These are phyloP conservation scores for Camellia lanceoleosa DNA, from an alignment of 148 eudicot genomes.

Conservation along the genomic window DNA sequence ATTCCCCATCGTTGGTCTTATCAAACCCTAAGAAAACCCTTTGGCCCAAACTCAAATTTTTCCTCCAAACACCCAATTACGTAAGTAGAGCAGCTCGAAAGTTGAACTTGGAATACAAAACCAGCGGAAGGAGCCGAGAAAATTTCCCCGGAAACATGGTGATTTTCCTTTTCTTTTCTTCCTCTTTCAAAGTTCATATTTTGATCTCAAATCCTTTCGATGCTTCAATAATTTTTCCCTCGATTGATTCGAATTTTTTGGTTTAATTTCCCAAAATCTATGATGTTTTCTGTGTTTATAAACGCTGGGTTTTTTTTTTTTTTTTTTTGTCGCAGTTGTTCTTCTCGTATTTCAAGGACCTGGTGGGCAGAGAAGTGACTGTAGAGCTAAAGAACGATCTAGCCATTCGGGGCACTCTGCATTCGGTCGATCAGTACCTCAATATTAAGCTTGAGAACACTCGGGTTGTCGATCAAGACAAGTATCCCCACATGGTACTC, in stretches of 20 bases:
- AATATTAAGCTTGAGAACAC: conserved; percentile 94
- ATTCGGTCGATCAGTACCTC: conserved; percentile 93
- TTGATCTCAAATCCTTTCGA: not conserved
- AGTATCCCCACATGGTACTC: conserved; percentile 90
- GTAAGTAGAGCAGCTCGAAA: no score
- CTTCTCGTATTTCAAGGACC: conserved; percentile 90
- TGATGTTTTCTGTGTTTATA: not conserved
- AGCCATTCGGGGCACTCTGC: conserved; percentile 81
- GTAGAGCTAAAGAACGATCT: conserved; percentile 92
- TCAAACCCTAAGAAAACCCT: no score
- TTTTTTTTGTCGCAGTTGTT: conserved; percentile 55
- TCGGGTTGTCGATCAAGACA: conserved; percentile 93
- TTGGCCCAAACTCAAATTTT: no score
- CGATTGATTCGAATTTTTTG: not conserved
- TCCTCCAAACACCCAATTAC: no score
- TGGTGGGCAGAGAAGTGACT: conserved; percentile 90
- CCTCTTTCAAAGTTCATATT: not conserved
- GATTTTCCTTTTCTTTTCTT: not conserved
- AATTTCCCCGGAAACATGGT: not conserved
- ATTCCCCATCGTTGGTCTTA: no score
- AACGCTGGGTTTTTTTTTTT: not conserved
- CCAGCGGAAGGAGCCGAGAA: not conserved
- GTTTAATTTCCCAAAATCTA: not conserved
- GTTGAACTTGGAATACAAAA: no score
- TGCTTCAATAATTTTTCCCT: not conserved